Base-by-base conservation (phyloP, 306 rosid genomes). In the Glycine soja region DNA sequence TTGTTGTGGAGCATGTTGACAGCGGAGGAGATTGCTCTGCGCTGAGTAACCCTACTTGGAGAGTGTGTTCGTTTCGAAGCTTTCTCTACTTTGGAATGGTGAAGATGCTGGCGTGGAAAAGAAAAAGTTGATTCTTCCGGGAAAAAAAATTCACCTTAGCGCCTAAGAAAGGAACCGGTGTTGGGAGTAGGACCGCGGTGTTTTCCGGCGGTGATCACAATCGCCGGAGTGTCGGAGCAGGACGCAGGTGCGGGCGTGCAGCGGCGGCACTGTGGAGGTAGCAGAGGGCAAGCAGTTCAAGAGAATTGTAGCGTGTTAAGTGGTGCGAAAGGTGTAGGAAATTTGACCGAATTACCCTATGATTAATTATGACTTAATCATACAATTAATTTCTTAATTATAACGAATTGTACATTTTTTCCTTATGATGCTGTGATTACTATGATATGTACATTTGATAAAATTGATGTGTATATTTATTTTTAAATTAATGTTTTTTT, bases 1-100 rank as follows among this genome's bases (percentile, higher is more conserved):
- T 89, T 92, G 90, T 89, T 89, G 79, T 96, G 98, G 64, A 90
- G 90, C 99, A 96, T 95, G 71, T 61, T 50, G 72, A 45, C 65
- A 15, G 48, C 13, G 40, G 48, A 47, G 53, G 69, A 36, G 24
- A 13, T 43, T 15, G 53, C 72, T 67, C 14, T 7, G 48, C 48
- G 32, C 62, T 54, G 2, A 34, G 10, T n/a, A 10, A 40, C 3
- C 16, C 6, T 67, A 40, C 3, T 77, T 52, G 81, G 11, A 78
- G 36, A 62, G 40, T 48, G 59, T 75, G 59, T 12, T 32, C 59
- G 43, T 32, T 32, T 62, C 4, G 24, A 46, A 32, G 36, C 38
- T 61, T 5, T 59, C 5, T 75, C 46, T 57, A 30, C 70, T 75
- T n/a, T 59, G 79, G 47, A 62, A 12, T 1, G 40, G 18, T 6